These are phyloP conservation scores for Claviceps arundinis DNA, from an alignment of 2,329 filamentous ascomycete species.

Conservation along the genomic window DNA sequence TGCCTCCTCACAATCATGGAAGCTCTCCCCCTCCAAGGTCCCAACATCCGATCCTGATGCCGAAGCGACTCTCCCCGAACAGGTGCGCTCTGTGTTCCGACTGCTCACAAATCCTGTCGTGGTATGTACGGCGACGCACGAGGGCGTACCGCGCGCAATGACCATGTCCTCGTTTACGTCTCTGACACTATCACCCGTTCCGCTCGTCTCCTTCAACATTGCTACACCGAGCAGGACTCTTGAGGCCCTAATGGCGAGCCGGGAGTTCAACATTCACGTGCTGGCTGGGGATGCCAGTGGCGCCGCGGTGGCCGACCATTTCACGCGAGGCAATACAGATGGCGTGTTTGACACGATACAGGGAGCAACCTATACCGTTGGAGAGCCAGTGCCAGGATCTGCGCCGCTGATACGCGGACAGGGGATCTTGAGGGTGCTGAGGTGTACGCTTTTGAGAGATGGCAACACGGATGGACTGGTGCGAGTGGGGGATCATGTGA, in stretches of 20 bases:
- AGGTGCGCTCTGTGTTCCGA: conserved; percentile 40
- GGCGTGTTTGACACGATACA: conserved; percentile 21
- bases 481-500: conserved; percentile 36
- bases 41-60: conserved; percentile 23
- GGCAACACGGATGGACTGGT: conserved; percentile 27
- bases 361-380: neutral
- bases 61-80: conserved; percentile 25
- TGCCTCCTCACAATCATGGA: conserved; percentile 14
- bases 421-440: conserved; percentile 39
- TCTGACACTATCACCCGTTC: conserved; percentile 35
- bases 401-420: conserved; percentile 33
- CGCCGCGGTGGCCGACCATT: conserved; percentile 36
- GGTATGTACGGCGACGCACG: conserved; percentile 36
- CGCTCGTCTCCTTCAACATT: conserved; percentile 44
- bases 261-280: conserved; percentile 42
- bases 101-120: conserved; percentile 40
- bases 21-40: conserved; percentile 15
- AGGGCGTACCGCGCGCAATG: conserved; percentile 31
- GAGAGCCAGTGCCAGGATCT: conserved; percentile 10
- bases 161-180: conserved; percentile 49
- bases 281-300: conserved; percentile 33
- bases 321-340: conserved; percentile 34
- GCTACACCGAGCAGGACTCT: conserved; percentile 41
- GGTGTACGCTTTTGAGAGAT: conserved; percentile 28
- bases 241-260: conserved; percentile 31